Percentiles rank a stretch among this genome's conserved stretches.
Evolutionary conservation across 495 filamentous ascomycete species (phyloP).

Genomic region (Hyaloscypha finlandica): DNA sequence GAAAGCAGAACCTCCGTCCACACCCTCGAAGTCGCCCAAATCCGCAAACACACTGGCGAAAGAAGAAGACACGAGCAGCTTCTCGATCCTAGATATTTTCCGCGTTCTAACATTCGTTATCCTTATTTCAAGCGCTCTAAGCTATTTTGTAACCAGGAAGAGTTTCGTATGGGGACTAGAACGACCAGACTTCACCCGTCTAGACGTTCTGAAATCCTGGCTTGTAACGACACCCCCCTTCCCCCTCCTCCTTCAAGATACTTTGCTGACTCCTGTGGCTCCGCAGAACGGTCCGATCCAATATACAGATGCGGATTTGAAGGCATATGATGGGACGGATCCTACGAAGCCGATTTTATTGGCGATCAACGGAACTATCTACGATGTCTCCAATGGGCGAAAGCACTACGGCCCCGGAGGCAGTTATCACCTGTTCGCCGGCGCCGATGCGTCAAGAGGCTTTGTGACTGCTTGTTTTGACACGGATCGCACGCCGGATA

Average conservation of each 20-base stretch:
- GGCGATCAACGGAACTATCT: conserved; percentile 90
- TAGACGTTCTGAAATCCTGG: conserved; percentile 61
- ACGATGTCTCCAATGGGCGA: conserved; percentile 80
- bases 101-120: conserved; percentile 66
- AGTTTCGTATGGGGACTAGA: conserved; percentile 59
- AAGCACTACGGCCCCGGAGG: conserved; percentile 88
- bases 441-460: conserved; percentile 81
- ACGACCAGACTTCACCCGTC: conserved; percentile 67
- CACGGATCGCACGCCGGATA: conserved; percentile 77
- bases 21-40: conserved; percentile 23
- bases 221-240: conserved; percentile 35
- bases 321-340: conserved; percentile 77
- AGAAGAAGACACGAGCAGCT: conserved; percentile 43
- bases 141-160: conserved; percentile 50
- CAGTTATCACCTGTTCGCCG: conserved; percentile 84
- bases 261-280: not conserved
- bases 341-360: conserved; percentile 79
- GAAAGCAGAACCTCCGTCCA: conserved; percentile 15
- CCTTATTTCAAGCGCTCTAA: conserved; percentile 58
- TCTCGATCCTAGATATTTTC: conserved; percentile 67
- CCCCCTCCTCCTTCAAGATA: conserved; percentile 3
- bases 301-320: conserved; percentile 74
- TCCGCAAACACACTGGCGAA: conserved; percentile 36
- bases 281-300: conserved; percentile 50
- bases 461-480: conserved; percentile 98